These are phyloP conservation scores for Leccinum subgranulosum DNA, from an alignment of 768 basidiomycete species.

Conservation along the genomic window DNA sequence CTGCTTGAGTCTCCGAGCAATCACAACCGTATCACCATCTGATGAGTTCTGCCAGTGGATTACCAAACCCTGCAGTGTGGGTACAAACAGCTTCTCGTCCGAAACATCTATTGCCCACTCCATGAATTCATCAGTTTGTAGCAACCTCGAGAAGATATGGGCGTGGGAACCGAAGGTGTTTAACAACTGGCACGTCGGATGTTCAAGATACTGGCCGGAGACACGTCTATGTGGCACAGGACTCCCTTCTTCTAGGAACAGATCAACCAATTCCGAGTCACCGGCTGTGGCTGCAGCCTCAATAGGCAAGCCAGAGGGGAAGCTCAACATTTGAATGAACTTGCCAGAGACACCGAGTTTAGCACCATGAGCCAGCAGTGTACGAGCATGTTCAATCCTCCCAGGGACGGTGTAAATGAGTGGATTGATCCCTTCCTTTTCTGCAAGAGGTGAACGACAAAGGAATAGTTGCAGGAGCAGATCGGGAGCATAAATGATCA, in stretches of 20 bases:
- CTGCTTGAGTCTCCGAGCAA: not conserved
- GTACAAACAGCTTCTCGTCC: not conserved
- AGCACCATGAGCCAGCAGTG: not conserved
- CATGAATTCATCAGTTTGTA: not conserved
- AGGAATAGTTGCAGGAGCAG: too few relatives aligned
- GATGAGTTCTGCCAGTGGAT: not conserved
- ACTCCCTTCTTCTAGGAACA: not conserved
- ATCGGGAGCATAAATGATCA: too few relatives aligned
- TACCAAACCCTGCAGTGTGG: not conserved
- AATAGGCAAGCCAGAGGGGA: not conserved
- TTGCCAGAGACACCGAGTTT: not conserved
- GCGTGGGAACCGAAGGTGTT: too few relatives aligned
- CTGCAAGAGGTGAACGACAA: too few relatives aligned
- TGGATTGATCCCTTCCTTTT: too few relatives aligned
- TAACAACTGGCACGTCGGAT: too few relatives aligned
- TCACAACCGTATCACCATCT: not conserved
- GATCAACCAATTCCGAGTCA: not conserved
- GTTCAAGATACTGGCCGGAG: too few relatives aligned
- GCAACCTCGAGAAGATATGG: too few relatives aligned
- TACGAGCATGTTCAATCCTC: not conserved
- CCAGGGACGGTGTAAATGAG: not conserved
- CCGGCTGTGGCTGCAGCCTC: not conserved
- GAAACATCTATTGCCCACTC: not conserved
- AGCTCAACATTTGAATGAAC: too few relatives aligned
- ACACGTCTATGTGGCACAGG: not conserved